Base-by-base conservation (phyloP, 108 stramenopile species). In the Cylindrotheca fusiformis region DNA sequence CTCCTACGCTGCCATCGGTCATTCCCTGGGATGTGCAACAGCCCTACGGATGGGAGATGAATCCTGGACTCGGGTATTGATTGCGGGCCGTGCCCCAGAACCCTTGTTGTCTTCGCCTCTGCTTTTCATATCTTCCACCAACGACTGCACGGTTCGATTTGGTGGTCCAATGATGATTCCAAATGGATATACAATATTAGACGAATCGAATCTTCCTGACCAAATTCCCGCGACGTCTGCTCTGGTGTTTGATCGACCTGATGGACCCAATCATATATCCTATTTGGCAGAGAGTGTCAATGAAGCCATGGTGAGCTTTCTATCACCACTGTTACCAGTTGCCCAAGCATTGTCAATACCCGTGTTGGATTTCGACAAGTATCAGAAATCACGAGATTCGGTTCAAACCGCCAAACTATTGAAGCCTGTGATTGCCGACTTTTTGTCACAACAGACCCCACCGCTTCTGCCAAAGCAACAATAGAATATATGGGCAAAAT, bases 181-280 rank as follows among this genome's bases (percentile, higher is more conserved):
- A 17, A n/a, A 30, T 21, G 47, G 30, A 25, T 69, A 69, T 27
- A 31, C 58, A 2, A 29, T 58, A 22, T 30, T 77, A 50, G 20
- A 65, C 27, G 78, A 72, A 55, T 53, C 52, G 33, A 54, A 73
- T 29, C 52, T 74, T 32, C 49, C 63, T 21, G 21, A 53, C 5
- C 56, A 28, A 0, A 31, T 84, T 31, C 77, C 80, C 8, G 33
- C 60, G 14, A 58, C 56, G 20, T 59, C 74, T 12, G 80, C 74
- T 1, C 22, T 85, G 19, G 57, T 91, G 2, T 83, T 84, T 52
- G 84, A 83, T 47, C 65, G 67, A 6, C 32, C 69, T 28, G 75
- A 81, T 79, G 82, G 80, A 8, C 89, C 89, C 24, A 87, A 85
- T 67, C 89, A 91, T 32, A 85, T 91, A 50, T 91, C 89, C 3